These are phyloP conservation scores for Coniella lustricola DNA, from an alignment of 2,329 filamentous ascomycete species.

Conservation along the genomic window DNA sequence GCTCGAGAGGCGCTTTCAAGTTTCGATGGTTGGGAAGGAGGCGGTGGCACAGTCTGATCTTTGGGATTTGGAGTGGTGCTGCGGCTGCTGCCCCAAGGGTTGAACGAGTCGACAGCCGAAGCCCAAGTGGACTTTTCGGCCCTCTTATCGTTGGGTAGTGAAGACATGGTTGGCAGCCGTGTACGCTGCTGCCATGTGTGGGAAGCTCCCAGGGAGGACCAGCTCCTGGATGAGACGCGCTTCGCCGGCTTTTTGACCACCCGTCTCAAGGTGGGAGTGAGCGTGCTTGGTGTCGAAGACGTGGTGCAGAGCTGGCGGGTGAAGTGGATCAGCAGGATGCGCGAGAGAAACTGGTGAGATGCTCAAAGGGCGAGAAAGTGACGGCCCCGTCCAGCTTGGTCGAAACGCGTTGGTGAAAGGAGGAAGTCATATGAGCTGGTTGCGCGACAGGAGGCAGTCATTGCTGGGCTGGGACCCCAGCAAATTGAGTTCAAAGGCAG, in stretches of 20 bases:
- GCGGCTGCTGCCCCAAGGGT: conserved; percentile 48
- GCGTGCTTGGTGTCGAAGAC: conserved; percentile 2
- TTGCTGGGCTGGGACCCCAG: not conserved
- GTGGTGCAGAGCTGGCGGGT: not conserved
- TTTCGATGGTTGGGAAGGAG: conserved; percentile 21
- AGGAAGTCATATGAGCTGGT: not conserved
- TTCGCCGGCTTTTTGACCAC: conserved; percentile 8
- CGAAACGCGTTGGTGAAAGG: not conserved
- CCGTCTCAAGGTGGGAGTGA: conserved; percentile 8
- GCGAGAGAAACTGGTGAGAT: not conserved
- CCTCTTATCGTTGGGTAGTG: conserved; percentile 38
- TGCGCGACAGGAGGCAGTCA: not conserved
- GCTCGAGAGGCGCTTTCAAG: conserved; percentile 30
- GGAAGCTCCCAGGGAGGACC: conserved; percentile 12
- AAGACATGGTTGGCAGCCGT: conserved; percentile 31
- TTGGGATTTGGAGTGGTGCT: conserved; percentile 41
- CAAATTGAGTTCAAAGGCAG: not conserved
- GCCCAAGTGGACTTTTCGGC: conserved; percentile 53
- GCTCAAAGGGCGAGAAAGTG: not conserved
- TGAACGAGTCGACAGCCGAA: conserved; percentile 55
- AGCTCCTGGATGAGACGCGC: conserved; percentile 14
- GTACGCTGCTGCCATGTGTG: conserved; percentile 19
- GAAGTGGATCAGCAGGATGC: not conserved
- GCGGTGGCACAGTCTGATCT: conserved; percentile 21
- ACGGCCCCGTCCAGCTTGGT: not conserved